Percentiles rank a stretch among this genome's conserved stretches.
These are phyloP conservation scores for Jamesozyma rosinii DNA, from an alignment of 805 yeast genomes.

Conservation along the genomic window DNA sequence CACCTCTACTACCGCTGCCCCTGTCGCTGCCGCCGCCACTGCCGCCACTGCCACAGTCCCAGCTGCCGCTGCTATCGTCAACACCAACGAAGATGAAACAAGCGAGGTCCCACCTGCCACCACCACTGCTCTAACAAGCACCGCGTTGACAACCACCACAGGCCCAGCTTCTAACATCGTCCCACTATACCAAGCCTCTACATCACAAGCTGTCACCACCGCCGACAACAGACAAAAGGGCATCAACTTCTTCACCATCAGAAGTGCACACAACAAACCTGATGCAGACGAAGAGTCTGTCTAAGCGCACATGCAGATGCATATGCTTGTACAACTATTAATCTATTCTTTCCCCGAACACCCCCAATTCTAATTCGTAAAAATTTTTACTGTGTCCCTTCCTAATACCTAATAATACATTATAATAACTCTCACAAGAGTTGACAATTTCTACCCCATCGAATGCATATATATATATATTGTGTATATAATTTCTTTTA, in stretches of 20 bases:
- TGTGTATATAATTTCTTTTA: too few relatives aligned
- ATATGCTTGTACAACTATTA: too few relatives aligned
- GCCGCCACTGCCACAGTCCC: not conserved
- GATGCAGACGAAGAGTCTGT: conserved; percentile 20
- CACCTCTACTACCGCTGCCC: not conserved
- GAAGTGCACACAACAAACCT: conserved; percentile 39
- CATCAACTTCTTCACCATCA: conserved; percentile 68
- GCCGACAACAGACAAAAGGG: conserved; percentile 35
- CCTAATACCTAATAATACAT: not conserved
- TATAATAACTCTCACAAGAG: not conserved
- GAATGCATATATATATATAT: not conserved
- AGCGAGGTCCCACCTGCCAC: not conserved
- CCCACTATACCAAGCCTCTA: not conserved
- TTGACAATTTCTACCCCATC: not conserved
- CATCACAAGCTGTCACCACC: not conserved
- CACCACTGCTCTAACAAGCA: not conserved
- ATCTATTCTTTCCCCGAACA: not conserved
- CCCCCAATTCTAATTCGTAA: not conserved
- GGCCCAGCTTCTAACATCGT: not conserved
- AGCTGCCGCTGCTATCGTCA: not conserved
- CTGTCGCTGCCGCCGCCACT: not conserved
- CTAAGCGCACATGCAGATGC: too few relatives aligned
- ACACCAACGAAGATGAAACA: not conserved
- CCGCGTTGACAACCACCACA: not conserved
- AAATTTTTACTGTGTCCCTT: not conserved